Conservation (phyloP, 345 rosid species). For the Pistacia integerrima region DNA sequence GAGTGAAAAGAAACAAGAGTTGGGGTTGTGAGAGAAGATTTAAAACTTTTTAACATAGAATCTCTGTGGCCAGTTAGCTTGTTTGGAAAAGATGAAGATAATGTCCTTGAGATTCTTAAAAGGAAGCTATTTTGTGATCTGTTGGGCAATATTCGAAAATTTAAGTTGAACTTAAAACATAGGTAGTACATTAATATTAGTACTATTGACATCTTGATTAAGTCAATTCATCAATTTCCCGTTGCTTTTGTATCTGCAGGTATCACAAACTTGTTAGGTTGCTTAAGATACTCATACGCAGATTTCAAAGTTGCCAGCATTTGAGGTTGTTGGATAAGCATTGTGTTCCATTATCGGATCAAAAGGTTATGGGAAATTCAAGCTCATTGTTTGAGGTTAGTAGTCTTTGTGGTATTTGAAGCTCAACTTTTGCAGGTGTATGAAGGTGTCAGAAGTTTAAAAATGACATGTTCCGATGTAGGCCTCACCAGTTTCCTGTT, state of each 20-base stretch:
- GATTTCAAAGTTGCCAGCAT: conserved; percentile 50
- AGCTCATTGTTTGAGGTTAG: conserved; percentile 36
- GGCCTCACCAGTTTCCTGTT: not conserved
- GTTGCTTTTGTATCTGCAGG: conserved; percentile 40
- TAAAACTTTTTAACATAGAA: not conserved
- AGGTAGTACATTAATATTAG: not conserved
- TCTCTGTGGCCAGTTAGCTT: not conserved
- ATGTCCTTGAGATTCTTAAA: not conserved
- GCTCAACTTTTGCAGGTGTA: not conserved
- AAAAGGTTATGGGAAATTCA: conserved; percentile 17
- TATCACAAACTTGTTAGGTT: conserved; percentile 56
- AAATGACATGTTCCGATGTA: not conserved
- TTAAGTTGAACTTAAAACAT: not conserved
- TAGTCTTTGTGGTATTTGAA: conserved; percentile 11
- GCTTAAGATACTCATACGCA: conserved; percentile 56
- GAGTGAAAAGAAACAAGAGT: not conserved
- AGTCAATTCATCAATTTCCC: conserved; percentile 1
- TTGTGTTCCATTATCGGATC: conserved; percentile 41
- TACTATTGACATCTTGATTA: conserved; percentile 5
- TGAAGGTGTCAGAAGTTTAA: conserved; percentile 7
- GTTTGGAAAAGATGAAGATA: not conserved
- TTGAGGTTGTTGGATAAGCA: conserved; percentile 63
- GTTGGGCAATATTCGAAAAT: not conserved
- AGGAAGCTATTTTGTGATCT: conserved; percentile 1
- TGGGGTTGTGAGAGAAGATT: not conserved